phyloP scores from a whole-genome alignment of 306 rosid genomes.

The Chamaecrista fasciculata region DNA sequence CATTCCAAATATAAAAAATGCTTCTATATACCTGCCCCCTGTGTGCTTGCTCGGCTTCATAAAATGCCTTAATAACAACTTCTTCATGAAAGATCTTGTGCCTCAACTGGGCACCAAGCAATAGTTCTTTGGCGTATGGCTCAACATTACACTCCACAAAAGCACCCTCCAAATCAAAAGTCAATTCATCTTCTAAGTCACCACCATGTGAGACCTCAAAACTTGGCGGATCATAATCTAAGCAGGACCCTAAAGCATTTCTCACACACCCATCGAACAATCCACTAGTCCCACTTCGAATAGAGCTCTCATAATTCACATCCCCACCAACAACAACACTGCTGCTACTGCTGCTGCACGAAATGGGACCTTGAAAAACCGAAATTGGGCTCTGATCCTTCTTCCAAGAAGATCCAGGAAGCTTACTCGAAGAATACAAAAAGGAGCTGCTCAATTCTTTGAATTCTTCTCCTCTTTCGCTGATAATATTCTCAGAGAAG shows the following conservation, averaged over 20 bases:
- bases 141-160: constrained; percentile 51
- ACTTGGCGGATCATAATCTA: constrained; percentile 62
- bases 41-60: constrained; percentile 93
- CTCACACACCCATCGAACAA: constrained; percentile 81
- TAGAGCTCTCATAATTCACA: constrained; percentile 34
- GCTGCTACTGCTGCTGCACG: constrained; percentile 60
- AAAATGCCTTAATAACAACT: constrained; percentile 83
- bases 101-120: constrained; percentile 70
- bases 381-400: constrained; percentile 88
- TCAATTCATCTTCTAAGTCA: constrained; percentile 65
- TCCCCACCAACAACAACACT: constrained; percentile 51
- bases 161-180: constrained; percentile 73
- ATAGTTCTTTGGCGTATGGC: constrained; percentile 75
- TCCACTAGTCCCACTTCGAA: constrained; percentile 51
- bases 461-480: constrained; percentile 62
- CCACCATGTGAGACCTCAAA: constrained; percentile 35
- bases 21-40: constrained; percentile 74
- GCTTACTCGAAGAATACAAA: constrained; percentile 63
- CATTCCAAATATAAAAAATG: not conserved
- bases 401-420: constrained; percentile 56
- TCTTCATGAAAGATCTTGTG: constrained; percentile 83
- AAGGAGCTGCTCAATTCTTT: constrained; percentile 71
- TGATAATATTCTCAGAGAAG: constrained; percentile 53
- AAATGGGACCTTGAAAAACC: constrained; percentile 86
- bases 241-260: constrained; percentile 71